Base-by-base conservation (phyloP, 2,329 filamentous ascomycete genomes). In the Phialocephala sp. region DNA sequence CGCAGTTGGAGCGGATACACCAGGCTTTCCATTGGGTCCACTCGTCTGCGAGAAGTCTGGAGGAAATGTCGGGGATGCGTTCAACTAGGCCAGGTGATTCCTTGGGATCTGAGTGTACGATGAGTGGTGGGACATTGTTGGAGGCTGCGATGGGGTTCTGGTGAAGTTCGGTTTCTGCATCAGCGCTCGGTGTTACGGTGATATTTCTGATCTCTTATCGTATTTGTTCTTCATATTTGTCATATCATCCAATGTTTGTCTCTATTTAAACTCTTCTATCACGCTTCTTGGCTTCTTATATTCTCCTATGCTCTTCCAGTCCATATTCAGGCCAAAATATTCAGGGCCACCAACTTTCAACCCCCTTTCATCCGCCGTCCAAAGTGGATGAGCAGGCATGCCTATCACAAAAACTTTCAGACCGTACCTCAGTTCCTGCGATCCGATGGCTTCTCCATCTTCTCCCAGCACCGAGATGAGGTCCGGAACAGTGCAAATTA, bases 381-480 rank as follows among this genome's bases (percentile, higher is more conserved):
- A 85, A 12, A 83, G 67, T 0, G 82, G 81, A 68, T 82, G 80
- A 0, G 81, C 80, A 1, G 82, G 78, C 41, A 85, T 75, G 0
- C 76, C 82, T 64, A 85, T 80, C 0, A 85, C 82, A 32, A 74
- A 79, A 0, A 84, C 83, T 3, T 78, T 76, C 1, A 84, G 67
- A 0, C 83, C 83, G 62, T 84, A 85, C 4, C 81, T 75, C 32
- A 83, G 66, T 12, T 84, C 81, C 32, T 81, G 81, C 0, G 81
- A 80, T 1, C 81, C 81, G 12, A 84, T 78, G 0, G 81, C 82
- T 62, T 81, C 80, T 0, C 82, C 81, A 45, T 82, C 79, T 27
- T 75, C 71, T 24, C 71, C 77, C 12, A 78, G 45, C 14, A 79
- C 71, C 1, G 75, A 76, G 32, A 79, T 78, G 8, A 79, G 69